These are phyloP conservation scores for Bruguiera parviflora DNA, from an alignment of 345 rosid species.

Conservation along the genomic window DNA sequence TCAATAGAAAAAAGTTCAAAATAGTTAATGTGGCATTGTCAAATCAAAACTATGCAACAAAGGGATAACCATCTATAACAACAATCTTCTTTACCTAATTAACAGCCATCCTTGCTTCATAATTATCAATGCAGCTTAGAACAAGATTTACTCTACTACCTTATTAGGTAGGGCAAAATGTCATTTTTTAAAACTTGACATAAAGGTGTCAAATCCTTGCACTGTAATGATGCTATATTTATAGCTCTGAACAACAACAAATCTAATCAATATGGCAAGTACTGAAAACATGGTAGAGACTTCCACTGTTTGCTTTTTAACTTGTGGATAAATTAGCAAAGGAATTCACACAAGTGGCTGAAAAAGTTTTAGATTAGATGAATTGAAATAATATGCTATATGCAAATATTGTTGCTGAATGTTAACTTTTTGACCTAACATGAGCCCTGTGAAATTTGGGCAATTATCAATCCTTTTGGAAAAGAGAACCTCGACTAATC, in stretches of 20 bases:
- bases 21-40: not conserved
- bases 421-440: not conserved
- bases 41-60: not conserved
- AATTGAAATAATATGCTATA: not conserved
- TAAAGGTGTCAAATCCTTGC: slow-evolving; percentile 89
- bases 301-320: not conserved
- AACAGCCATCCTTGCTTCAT: slow-evolving; percentile 95
- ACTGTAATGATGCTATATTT: slow-evolving; percentile 85
- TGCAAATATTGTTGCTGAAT: not conserved
- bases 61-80: not conserved
- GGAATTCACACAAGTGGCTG: not conserved
- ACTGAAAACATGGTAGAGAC: not conserved
- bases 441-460: not conserved
- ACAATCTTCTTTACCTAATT: slow-evolving; percentile 62
- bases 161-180: slow-evolving; percentile 60
- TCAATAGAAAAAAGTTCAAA: not conserved
- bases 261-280: slow-evolving; percentile 13
- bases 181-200: slow-evolving; percentile 67
- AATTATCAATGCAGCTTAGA: slow-evolving; percentile 93
- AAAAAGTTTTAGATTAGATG: not conserved
- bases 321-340: not conserved
- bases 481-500: too few relatives aligned
- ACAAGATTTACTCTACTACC: slow-evolving; percentile 91
- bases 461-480: not conserved
- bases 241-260: slow-evolving; percentile 54